A percentile compares a stretch with the other conserved stretches of the same genome.
These are phyloP conservation scores for Hypomontagnella monticulosa DNA, from an alignment of 495 filamentous ascomycete species.

Conservation along the genomic window DNA sequence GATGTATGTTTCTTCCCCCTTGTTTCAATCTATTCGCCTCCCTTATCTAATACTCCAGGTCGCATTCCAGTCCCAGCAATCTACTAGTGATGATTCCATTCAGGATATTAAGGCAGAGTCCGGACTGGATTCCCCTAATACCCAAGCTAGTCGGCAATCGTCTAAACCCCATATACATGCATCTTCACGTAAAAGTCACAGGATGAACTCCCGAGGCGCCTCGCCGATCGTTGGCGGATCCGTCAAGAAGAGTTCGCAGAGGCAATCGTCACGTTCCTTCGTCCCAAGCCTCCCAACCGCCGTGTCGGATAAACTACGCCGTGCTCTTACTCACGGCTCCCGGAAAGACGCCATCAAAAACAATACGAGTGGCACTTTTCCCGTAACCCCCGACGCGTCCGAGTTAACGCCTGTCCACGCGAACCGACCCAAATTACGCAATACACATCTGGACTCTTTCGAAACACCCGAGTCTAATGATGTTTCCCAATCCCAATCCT, in stretches of 20 bases:
- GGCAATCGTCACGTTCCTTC: constrained; percentile 37
- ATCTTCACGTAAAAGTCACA: constrained; percentile 31
- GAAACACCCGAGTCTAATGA: constrained; percentile 50
- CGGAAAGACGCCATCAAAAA: constrained; percentile 43
- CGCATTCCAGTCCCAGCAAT: constrained; percentile 46
- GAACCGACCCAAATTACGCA: constrained; percentile 48
- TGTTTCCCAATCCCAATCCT: constrained; percentile 57
- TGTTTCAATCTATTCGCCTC: constrained; percentile 6
- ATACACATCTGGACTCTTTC: constrained; percentile 47
- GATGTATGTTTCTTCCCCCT: constrained; percentile 61
- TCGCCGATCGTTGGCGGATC: constrained; percentile 50
- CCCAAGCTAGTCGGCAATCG: constrained; percentile 37
- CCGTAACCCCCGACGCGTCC: constrained; percentile 60
- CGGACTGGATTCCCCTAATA: constrained; percentile 45
- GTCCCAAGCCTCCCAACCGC: constrained; percentile 32
- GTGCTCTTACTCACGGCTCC: constrained; percentile 44
- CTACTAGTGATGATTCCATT: constrained; percentile 47
- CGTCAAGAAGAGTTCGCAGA: constrained; percentile 44
- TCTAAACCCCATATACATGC: constrained; percentile 32
- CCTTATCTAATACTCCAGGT: constrained; percentile 20
- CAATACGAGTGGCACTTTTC: constrained; percentile 45
- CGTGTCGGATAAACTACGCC: constrained; percentile 53
- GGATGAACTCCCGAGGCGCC: constrained; percentile 37
- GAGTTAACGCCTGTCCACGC: constrained; percentile 42
- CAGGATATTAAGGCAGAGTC: constrained; percentile 47